phyloP scores from a whole-genome alignment of 116 monocot genomes.

The Dioscorea cayenensis region DNA sequence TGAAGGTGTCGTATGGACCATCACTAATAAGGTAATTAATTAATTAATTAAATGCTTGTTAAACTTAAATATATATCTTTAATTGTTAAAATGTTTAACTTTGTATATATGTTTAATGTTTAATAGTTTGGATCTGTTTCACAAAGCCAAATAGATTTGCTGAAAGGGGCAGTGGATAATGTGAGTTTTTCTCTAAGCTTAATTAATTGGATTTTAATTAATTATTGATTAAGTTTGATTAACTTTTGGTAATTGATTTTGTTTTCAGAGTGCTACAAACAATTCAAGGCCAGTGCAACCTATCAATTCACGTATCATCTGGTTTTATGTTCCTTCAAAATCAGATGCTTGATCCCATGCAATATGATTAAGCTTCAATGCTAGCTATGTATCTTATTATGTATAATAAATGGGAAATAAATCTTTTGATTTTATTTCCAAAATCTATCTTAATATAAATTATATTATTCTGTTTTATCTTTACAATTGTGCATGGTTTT shows the following conservation, averaged over 20 bases:
- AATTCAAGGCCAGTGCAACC: neutral
- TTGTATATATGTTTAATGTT: no score
- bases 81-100: no score
- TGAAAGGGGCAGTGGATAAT: conserved; percentile 31
- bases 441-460: no score
- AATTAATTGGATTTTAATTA: neutral
- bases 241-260: neutral
- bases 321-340: neutral
- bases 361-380: no score
- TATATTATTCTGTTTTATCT: no score
- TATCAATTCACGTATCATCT: neutral
- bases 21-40: conserved; percentile 28
- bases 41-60: neutral
- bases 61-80: no score
- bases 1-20: conserved; percentile 37
- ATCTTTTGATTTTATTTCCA: no score
- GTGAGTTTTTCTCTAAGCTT: conserved; percentile 8
- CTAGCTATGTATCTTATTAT: no score
- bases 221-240: neutral
- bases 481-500: no score
- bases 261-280: neutral
- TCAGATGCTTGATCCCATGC: no score
- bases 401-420: no score
- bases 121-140: conserved; percentile 29
- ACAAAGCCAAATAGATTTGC: conserved; percentile 13